Conservation (phyloP, 192 early-diverging fungal genomes). For the Thamnidium elegans region DNA sequence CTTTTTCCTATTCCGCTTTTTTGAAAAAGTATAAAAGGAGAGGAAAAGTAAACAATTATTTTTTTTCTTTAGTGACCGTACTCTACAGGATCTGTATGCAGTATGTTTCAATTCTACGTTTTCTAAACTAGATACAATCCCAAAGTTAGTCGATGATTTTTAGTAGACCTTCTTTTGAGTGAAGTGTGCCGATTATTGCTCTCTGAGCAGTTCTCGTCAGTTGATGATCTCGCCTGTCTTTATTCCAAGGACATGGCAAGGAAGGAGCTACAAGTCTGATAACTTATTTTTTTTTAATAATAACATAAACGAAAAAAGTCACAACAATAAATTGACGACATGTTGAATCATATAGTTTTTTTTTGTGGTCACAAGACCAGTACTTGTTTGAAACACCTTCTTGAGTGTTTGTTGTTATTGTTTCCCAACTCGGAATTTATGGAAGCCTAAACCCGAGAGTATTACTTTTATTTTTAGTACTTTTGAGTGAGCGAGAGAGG, state of each 20-base stretch:
- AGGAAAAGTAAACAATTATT: neutral
- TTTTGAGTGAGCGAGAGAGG: too few species aligned
- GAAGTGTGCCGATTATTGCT: constrained; percentile 28
- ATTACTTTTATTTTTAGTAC: too few species aligned
- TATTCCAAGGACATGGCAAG: constrained; percentile 34
- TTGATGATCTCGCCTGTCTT: constrained; percentile 36
- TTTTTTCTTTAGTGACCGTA: constrained; percentile 37
- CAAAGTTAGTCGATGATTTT: constrained; percentile 33
- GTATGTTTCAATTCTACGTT: constrained; percentile 33
- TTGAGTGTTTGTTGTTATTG: too few species aligned
- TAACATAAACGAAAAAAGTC: constrained; percentile 9
- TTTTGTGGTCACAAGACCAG: too few species aligned
- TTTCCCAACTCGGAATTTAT: too few species aligned
- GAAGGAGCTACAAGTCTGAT: constrained; percentile 31
- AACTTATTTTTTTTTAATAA: constrained; percentile 16
- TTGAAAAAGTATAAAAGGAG: constrained; percentile 6
- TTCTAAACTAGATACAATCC: constrained; percentile 28
- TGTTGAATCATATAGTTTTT: too few species aligned
- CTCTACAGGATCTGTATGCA: constrained; percentile 37
- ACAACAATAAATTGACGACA: neutral
- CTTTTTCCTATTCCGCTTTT: too few species aligned
- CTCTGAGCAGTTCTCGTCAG: constrained; percentile 20
- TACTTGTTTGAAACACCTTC: too few species aligned
- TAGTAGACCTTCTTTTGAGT: constrained; percentile 30
- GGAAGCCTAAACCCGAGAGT: too few species aligned